These are phyloP conservation scores for Aspergillus persii DNA, from an alignment of 2,329 filamentous ascomycete species.

Conservation along the genomic window DNA sequence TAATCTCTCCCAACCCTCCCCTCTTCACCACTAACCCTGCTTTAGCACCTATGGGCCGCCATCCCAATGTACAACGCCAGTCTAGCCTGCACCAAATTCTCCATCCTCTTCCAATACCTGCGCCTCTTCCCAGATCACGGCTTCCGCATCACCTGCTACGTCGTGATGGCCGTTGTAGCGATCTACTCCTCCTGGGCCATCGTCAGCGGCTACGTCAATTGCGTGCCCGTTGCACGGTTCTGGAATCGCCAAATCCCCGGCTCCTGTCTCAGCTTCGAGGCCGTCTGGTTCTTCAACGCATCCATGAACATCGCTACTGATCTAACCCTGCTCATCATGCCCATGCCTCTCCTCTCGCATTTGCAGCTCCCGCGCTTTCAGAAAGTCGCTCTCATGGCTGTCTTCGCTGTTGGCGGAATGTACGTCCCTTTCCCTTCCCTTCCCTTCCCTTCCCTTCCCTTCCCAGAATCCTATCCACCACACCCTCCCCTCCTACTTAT, in stretches of 20 bases:
- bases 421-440: conserved; percentile 14
- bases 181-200: conserved; percentile 32
- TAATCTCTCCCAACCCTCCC: conserved; percentile 2
- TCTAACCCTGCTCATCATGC: conserved; percentile 41
- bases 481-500: background rate
- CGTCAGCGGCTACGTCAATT: conserved; percentile 43
- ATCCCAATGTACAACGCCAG: conserved; percentile 36
- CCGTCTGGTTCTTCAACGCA: conserved; percentile 44
- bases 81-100: conserved; percentile 41
- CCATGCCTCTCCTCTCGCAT: conserved; percentile 41
- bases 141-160: conserved; percentile 34
- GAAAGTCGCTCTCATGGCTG: conserved; percentile 39
- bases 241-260: conserved; percentile 38
- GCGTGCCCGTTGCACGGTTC: conserved; percentile 41
- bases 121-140: conserved; percentile 40
- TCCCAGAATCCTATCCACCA: background rate
- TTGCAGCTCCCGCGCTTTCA: conserved; percentile 43
- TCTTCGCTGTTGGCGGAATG: conserved; percentile 45
- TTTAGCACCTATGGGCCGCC: conserved; percentile 30
- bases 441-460: no score
- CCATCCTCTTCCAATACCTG: conserved; percentile 48
- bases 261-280: conserved; percentile 39
- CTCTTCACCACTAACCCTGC: background rate
- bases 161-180: conserved; percentile 32
- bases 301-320: conserved; percentile 44